Evolutionary conservation across 2,329 filamentous ascomycete genomes (phyloP), one percentile per base, ranked within the genome.

Genomic region (Bipolaris bicolor): DNA sequence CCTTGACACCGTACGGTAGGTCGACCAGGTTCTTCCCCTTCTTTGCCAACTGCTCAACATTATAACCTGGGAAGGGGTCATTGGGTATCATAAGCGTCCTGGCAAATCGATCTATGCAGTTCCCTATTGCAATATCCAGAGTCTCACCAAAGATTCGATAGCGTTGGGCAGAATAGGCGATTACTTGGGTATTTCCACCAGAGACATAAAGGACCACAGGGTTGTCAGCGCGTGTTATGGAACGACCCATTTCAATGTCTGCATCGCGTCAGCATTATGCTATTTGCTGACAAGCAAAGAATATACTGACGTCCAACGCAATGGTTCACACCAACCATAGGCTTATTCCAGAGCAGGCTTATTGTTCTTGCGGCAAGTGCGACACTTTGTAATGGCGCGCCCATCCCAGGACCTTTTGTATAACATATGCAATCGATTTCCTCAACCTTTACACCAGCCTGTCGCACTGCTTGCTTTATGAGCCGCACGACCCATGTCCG

Each of bases 61-160:
- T 99, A 78, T 98, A 97, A 1, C 95, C 95, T 0, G 95, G 95
- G 1, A 95, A 95, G 0, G 95, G 95, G 76, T 99, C 94, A 76
- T 99, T 99, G 74, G 90, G 89, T 72, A 99, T 97, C 67, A 86
- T 85, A 46, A 99, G 83, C 3, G 93, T 96, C 67, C 95, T 88
- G 31, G 95, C 95, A 75, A 99, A 98, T 33, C 95, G 88, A 77
- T 99, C 95, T 45, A 99, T 86, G 75, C 95, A 98, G 79, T 99
- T 99, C 4, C 95, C 95, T 10, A 99, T 94, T 13, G 95, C 95
- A 64, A 98, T 98, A 75, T 99, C 95, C 49, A 99, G 87, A 1
- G 95, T 93, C 80, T 99, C 95, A 61, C 95, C 95, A 76, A 99
- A 99, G 75, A 99, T 99, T 56, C 95, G 90, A 80, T 99, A 99